Percentiles rank a stretch among this genome's conserved stretches.
These are phyloP conservation scores for Cyclotella choctawhatcheeana DNA, from an alignment of 108 stramenopile genomes.

Conservation along the genomic window DNA sequence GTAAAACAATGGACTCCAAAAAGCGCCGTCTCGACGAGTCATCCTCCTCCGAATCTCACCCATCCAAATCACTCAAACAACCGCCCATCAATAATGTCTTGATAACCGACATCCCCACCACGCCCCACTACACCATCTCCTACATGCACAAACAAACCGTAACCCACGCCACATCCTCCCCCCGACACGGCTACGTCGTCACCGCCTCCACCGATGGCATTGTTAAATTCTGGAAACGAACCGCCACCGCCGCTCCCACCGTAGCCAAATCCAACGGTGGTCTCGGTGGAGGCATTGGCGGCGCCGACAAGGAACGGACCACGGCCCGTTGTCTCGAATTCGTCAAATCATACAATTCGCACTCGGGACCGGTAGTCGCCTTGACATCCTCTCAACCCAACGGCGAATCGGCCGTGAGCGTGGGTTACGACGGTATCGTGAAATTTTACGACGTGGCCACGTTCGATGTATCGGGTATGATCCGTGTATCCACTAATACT, in stretches of 20 bases:
- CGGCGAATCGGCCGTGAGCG: slow-evolving; percentile 81
- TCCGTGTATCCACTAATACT: slow-evolving; percentile 53
- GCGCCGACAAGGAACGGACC: slow-evolving; percentile 7
- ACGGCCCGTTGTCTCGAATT: slow-evolving; percentile 89
- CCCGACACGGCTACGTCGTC: slow-evolving; percentile 89
- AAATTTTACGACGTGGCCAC: slow-evolving; percentile 97
- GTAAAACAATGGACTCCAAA: slow-evolving; percentile 12
- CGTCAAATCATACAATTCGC: slow-evolving; percentile 96
- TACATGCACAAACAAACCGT: slow-evolving; percentile 95
- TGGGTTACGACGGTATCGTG: slow-evolving; percentile 75
- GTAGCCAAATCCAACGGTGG: not conserved
- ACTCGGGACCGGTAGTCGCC: slow-evolving; percentile 73
- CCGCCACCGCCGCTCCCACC: slow-evolving; percentile 30
- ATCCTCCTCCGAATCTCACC: not conserved
- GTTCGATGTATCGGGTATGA: slow-evolving; percentile 92
- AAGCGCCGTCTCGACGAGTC: slow-evolving; percentile 20
- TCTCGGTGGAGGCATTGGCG: slow-evolving; percentile 5
- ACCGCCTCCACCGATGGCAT: slow-evolving; percentile 92
- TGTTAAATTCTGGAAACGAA: slow-evolving; percentile 99
- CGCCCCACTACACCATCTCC: slow-evolving; percentile 77
- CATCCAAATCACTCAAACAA: not conserved
- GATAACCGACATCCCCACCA: slow-evolving; percentile 60
- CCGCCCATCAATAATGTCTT: too few relatives aligned
- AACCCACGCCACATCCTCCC: slow-evolving; percentile 72
- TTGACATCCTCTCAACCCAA: slow-evolving; percentile 67